phyloP scores from a whole-genome alignment of 1,139 yeast species.

The Hansenula lynferdii region DNA sequence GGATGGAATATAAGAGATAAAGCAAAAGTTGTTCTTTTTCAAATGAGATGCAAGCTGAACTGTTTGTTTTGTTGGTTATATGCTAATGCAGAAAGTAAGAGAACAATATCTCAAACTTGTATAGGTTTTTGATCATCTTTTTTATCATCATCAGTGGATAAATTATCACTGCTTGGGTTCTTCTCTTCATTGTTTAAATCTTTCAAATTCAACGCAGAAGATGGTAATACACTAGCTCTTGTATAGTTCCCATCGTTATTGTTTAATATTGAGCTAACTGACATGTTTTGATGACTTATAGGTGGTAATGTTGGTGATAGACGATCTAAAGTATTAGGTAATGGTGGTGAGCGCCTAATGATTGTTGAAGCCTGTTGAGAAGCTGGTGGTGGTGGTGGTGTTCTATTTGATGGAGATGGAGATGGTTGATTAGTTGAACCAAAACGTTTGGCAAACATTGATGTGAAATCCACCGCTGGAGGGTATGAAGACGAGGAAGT shows the following conservation, averaged over 20 bases:
- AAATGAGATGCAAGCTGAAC: too few relatives aligned
- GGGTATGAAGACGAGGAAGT: slow-evolving; percentile 8
- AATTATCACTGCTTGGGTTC: background rate
- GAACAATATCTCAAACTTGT: background rate
- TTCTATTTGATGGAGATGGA: slow-evolving; percentile 1
- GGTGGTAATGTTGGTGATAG: slow-evolving; percentile 3
- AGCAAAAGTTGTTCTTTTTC: too few relatives aligned
- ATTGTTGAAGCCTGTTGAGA: background rate
- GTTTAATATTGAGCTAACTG: slow-evolving; percentile 22
- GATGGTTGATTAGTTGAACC: slow-evolving; percentile 1
- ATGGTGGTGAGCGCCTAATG: too few relatives aligned
- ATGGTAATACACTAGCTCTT: background rate
- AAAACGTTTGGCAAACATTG: slow-evolving; percentile 16
- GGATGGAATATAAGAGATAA: too few relatives aligned
- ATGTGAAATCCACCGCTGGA: slow-evolving; percentile 26
- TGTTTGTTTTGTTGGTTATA: too few relatives aligned
- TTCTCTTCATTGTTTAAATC: background rate
- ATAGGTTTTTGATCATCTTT: slow-evolving; percentile 1
- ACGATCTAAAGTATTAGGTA: too few relatives aligned
- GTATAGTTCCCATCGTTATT: background rate
- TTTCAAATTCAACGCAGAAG: background rate
- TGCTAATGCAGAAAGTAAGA: too few relatives aligned
- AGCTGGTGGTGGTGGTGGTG: background rate
- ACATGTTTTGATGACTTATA: slow-evolving; percentile 10
- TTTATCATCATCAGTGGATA: background rate